phyloP scores from a whole-genome alignment of 306 rosid genomes.

The Corylus avellana region DNA sequence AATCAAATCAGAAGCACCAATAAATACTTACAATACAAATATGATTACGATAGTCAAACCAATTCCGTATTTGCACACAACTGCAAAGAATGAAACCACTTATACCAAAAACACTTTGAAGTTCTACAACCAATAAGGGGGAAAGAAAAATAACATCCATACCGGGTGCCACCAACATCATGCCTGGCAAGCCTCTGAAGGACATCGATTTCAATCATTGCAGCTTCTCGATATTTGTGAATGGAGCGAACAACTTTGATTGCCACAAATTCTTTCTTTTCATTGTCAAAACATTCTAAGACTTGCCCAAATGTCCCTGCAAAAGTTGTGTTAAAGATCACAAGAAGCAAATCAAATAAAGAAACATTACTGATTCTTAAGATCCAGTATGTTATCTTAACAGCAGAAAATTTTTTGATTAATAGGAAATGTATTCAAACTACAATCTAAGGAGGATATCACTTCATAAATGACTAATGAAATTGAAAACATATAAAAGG shows the following conservation, averaged over 20 bases:
- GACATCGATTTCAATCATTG: slow-evolving; percentile 78
- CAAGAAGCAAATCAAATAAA: neutral
- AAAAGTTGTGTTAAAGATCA: slow-evolving; percentile 16
- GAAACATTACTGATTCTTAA: neutral
- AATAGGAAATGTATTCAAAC: neutral
- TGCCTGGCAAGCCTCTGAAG: slow-evolving; percentile 64
- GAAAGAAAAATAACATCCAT: slow-evolving; percentile 35
- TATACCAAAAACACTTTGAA: slow-evolving; percentile 57
- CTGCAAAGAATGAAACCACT: slow-evolving; percentile 81
- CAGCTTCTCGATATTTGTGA: slow-evolving; percentile 73
- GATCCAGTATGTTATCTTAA: neutral
- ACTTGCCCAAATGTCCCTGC: slow-evolving; percentile 88
- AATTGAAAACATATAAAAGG: neutral
- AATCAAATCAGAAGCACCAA: slow-evolving; percentile 60
- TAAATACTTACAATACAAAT: slow-evolving; percentile 86
- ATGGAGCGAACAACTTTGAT: slow-evolving; percentile 73
- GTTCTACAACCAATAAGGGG: slow-evolving; percentile 37
- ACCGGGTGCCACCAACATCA: slow-evolving; percentile 68
- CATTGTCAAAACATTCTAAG: slow-evolving; percentile 72
- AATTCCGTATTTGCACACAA: slow-evolving; percentile 95
- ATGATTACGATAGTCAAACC: slow-evolving; percentile 96
- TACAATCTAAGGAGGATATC: neutral
- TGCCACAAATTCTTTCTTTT: slow-evolving; percentile 70
- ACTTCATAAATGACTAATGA: neutral
- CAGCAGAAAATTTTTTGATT: neutral